Conservation (phyloP, 306 rosid genomes). For the Argentina anserina region DNA sequence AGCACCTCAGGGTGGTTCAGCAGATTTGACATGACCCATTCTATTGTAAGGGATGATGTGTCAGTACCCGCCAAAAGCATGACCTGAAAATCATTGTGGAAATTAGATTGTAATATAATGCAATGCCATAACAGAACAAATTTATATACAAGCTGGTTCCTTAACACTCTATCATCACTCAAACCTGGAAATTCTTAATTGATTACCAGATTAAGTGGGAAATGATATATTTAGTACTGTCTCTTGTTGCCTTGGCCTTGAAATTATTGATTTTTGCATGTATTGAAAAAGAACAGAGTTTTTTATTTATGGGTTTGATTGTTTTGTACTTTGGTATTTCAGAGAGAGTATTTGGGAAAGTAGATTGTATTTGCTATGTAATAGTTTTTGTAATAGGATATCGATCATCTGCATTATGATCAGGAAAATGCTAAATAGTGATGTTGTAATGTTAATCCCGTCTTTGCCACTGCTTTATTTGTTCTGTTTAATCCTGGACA, state of each 20-base stretch:
- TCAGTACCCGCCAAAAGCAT: constrained; percentile 52
- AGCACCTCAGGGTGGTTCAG: constrained; percentile 45
- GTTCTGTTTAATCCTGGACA: not conserved
- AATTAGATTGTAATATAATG: not conserved
- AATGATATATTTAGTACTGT: too few species aligned
- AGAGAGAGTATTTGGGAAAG: not conserved
- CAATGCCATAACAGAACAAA: not conserved
- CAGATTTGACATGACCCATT: constrained; percentile 57
- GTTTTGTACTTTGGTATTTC: too few species aligned
- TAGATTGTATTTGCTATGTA: not conserved
- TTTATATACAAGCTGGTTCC: not conserved
- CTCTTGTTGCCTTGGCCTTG: too few species aligned
- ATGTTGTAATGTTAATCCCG: not conserved
- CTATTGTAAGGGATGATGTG: constrained; percentile 44
- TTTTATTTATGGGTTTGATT: too few species aligned
- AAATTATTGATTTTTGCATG: too few species aligned
- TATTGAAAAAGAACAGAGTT: too few species aligned
- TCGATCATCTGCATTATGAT: not conserved
- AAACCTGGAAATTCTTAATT: too few species aligned
- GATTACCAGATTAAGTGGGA: too few species aligned
- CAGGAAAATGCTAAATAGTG: not conserved
- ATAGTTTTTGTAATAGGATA: not conserved
- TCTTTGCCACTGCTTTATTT: not conserved
- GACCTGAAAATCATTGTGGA: constrained; percentile 22
- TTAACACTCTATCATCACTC: too few species aligned